Conservation (phyloP, 768 basidiomycete species). For the Chalciporus sphaerocephalus region DNA sequence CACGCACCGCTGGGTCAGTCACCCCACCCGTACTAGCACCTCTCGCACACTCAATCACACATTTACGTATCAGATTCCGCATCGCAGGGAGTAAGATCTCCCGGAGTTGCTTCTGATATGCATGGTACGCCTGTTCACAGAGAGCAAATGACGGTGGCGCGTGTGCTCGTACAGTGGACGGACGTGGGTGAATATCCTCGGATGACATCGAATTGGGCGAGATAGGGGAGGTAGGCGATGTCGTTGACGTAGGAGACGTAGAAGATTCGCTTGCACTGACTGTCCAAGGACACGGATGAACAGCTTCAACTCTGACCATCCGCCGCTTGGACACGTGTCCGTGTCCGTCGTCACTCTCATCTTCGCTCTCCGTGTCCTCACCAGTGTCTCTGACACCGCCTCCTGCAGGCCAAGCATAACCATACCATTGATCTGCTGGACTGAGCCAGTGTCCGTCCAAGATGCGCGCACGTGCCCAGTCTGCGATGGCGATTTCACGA, state of each 20-base stretch:
- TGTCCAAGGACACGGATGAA: conserved; percentile 65
- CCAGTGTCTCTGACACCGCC: conserved; percentile 28
- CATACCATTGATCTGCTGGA: conserved; percentile 68
- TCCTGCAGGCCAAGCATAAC: conserved; percentile 38
- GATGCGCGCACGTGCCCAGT: conserved; percentile 69
- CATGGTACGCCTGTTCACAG: conserved; percentile 60
- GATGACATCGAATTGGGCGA: conserved; percentile 7
- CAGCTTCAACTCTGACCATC: conserved; percentile 21
- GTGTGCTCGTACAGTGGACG: conserved; percentile 44
- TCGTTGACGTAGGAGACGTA: conserved; percentile 23
- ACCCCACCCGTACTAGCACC: conserved; percentile 35
- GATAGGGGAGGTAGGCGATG: conserved; percentile 15
- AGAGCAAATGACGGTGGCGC: conserved; percentile 58
- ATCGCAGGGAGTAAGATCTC: conserved; percentile 60
- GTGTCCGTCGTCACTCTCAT: conserved; percentile 21
- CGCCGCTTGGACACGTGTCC: conserved; percentile 19
- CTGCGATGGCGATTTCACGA: conserved; percentile 55
- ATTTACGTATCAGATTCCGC: conserved; percentile 60
- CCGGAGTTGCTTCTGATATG: conserved; percentile 56
- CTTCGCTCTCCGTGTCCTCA: conserved; percentile 28
- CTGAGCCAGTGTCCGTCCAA: conserved; percentile 74
- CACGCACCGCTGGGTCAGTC: conserved; percentile 53
- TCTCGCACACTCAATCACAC: conserved; percentile 59
- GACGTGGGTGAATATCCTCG: conserved; percentile 44
- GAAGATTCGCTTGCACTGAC: conserved; percentile 13